Evolutionary conservation across 331 rosid genomes (phyloP), one percentile per base, ranked within the genome.

Genomic region (Telfairia occidentalis): DNA sequence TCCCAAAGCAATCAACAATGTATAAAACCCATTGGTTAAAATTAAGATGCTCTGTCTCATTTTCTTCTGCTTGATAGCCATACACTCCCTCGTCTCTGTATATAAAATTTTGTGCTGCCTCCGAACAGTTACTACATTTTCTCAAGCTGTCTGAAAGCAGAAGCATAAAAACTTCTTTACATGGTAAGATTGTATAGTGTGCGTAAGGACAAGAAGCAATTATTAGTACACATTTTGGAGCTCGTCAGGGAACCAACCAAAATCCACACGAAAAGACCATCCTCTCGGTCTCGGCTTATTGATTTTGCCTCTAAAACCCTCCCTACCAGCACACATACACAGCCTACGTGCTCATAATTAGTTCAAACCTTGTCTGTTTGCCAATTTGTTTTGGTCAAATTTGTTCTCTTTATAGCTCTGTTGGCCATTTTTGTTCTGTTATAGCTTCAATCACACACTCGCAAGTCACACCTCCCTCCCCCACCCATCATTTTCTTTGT

Each of bases 321-420:
- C 28, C 10, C 32, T 3, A 6, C 35, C 64, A 57, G 24, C 50
- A 13, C 50, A 57, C 64, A 5, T 37, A 37, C 28, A 64, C 50
- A 57, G 72, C 18, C 72, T 65, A 21, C 10, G 72, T 40, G 21
- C 54, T 23, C 21, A 5, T 2, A n/a, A n/a, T n/a, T n/a, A n/a
- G 73, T 38, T 21, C 73, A 5, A 46, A 34, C 35, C 23, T 43
- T 67, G 74, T 67, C 54, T 42, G 74, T 67, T 42, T 42, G 54
- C 74, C 74, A 42, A 42, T 42, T 67, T 61, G 19, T 67, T 15
- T 23, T 42, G 74, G 74, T 67, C 54, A 42, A 67, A 67, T 42
- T 67, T 67, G 74, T 67, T 23, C 7, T 23, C 53, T 67, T 67
- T 24, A 66, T 19, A 37, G 19, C 53, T 42, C 21, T 1, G 34